Percentiles rank a stretch among this genome's conserved stretches.
Evolutionary conservation across 768 basidiomycete genomes (phyloP).

Genomic region (Clavaria fumosa): DNA sequence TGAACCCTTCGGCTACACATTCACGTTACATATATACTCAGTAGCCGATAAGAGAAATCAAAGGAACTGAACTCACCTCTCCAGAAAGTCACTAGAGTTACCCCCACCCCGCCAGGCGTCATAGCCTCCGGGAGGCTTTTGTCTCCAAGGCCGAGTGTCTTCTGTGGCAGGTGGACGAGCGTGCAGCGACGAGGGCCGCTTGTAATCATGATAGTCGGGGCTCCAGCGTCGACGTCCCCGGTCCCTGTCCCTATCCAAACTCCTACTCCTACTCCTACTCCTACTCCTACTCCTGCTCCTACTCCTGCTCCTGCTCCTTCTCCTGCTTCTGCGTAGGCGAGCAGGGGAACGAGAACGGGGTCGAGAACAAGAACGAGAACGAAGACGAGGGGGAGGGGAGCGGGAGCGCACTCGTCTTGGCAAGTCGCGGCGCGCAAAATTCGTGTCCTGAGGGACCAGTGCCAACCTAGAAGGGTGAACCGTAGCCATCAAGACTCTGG

Average conservation of each 20-base stretch:
- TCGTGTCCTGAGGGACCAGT: constrained; percentile 37
- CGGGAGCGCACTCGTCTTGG: constrained; percentile 22
- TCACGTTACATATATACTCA: constrained; percentile 4
- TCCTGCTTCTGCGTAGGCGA: constrained; percentile 18
- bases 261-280: constrained; percentile 14
- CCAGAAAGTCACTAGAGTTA: constrained; percentile 42
- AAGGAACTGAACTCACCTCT: constrained; percentile 34
- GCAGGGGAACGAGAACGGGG: constrained; percentile 21
- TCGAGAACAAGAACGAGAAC: constrained; percentile 17
- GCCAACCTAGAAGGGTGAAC: constrained; percentile 61
- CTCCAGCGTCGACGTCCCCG: constrained; percentile 27
- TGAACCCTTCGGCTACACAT: constrained; percentile 49
- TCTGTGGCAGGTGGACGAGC: constrained; percentile 16
- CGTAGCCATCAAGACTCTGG: constrained; percentile 52
- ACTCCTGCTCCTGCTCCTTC: constrained; percentile 19
- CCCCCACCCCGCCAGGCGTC: constrained; percentile 23
- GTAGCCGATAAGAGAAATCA: not conserved
- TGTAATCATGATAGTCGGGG: constrained; percentile 48
- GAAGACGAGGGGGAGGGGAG: constrained; percentile 29
- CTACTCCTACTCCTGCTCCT: constrained; percentile 19
- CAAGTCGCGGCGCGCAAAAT: constrained; percentile 11
- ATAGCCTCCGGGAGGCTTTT: constrained; percentile 21
- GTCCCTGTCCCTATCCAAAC: constrained; percentile 4
- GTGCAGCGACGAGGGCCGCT: constrained; percentile 24
- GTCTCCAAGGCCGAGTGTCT: constrained; percentile 25